Base-by-base conservation (phyloP, 306 rosid species). In the Casuarina glauca region DNA sequence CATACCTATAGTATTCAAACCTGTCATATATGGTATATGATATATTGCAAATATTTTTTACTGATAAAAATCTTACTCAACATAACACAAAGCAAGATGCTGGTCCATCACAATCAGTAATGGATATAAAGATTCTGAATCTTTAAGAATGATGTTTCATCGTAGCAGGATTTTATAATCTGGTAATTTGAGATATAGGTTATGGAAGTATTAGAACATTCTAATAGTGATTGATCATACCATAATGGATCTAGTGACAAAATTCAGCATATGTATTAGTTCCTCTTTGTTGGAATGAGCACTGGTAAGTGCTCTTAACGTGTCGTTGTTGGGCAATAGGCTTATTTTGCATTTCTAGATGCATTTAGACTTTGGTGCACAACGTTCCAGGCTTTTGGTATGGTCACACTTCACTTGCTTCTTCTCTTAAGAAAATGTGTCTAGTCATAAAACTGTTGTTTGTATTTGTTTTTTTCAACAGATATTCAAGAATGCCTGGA, bases 401-500 rank as follows among this genome's bases (percentile, higher is more conserved):
- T 61, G 51, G 64, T 36, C 17, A 52, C 68, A 71, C 53, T 62
- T 78, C 12, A 13, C 41, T 11, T 69, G 63, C 68, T 69, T 71
- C 32, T 2, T 74, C n/a, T 49, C 39, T 81, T 67, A 69, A 81
- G 75, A 66, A 38, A 41, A 38, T 64, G 73, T 77, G 62, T 58
- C 39, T 51, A 52, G 57, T 83, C 76, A 69, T 49, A 57, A 62
- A 6, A 57, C 80, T 76, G 78, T 80, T 76, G 50, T 60, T 68
- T 45, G 36, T 61, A 53, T 70, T 32, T 35, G 43, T 43, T 32
- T 76, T 83, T 69, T 26, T 43, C 87, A 92, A 26, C 32, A 26
- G 97, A 86, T 94, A 94, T 87, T 82, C 93, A 69, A 89, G 97
- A 89, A 95, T 95, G 97, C 95, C 98, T 6, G 76, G 85, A 77